phyloP scores from a whole-genome alignment of 2,329 filamentous ascomycete species.

The Colletotrichum incanum region DNA sequence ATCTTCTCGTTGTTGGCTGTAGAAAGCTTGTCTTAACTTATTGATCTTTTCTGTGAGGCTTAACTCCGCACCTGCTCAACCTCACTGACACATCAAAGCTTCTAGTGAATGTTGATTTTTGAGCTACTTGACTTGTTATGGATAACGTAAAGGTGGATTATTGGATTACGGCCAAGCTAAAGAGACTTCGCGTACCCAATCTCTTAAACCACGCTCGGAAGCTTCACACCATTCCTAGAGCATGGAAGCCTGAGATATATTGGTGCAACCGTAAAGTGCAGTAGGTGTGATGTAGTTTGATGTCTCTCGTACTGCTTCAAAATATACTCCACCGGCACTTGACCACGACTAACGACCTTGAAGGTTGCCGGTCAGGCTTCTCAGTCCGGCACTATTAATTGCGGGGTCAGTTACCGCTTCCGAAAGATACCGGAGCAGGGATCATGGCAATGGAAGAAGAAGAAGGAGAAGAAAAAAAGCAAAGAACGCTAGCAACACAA shows the following conservation, averaged over 20 bases:
- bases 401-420: neutral
- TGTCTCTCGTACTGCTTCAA: neutral
- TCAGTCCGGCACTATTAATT: neutral
- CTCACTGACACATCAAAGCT: too few species aligned
- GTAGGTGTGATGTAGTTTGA: too few species aligned
- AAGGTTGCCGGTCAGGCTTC: neutral
- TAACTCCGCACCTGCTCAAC: neutral
- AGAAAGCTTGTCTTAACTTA: constrained; percentile 13
- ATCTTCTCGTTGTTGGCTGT: neutral
- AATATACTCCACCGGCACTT: neutral
- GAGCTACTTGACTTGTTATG: too few species aligned
- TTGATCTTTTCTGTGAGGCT: neutral
- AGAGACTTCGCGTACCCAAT: neutral
- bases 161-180: too few species aligned
- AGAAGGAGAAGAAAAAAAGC: too few species aligned
- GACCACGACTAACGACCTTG: neutral
- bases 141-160: neutral
- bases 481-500: neutral
- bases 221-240: too few species aligned
- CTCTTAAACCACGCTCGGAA: too few species aligned
- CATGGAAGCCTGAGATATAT: too few species aligned
- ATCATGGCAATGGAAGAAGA: neutral
- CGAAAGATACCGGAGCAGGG: neutral
- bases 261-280: neutral
- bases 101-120: too few species aligned